These are phyloP conservation scores for Amylocystis lapponica DNA, from an alignment of 768 basidiomycete species.

Conservation along the genomic window DNA sequence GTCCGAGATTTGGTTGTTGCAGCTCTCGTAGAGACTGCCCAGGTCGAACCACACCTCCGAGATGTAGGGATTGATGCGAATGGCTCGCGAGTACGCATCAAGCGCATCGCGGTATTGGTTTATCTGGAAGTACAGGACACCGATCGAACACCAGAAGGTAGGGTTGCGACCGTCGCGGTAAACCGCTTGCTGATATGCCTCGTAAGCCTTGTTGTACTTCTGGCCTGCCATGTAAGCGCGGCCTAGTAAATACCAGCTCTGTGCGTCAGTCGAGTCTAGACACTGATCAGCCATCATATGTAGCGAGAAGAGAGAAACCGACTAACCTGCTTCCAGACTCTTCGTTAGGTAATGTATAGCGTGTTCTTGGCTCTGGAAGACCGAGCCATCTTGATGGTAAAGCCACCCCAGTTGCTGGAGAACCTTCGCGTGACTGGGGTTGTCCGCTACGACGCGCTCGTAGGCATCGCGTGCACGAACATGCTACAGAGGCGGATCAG, in stretches of 20 bases:
- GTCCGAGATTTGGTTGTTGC: conserved; percentile 98
- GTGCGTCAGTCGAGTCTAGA: conserved; percentile 88
- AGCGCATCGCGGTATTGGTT: conserved; percentile 99
- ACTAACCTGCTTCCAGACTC: conserved; percentile 88
- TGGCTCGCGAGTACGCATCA: conserved; percentile 97
- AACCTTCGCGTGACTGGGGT: conserved; percentile 93
- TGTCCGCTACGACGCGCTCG: conserved; percentile 89
- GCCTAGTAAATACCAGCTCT: conserved; percentile 98
- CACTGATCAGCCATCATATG: neutral
- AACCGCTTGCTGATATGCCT: conserved; percentile 98
- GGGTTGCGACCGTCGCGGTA: conserved; percentile 99
- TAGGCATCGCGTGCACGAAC: conserved; percentile 90
- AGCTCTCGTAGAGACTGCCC: conserved; percentile 93
- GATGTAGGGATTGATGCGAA: conserved; percentile 98
- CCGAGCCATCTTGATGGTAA: conserved; percentile 91
- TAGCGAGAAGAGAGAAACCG: neutral
- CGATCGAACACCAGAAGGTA: conserved; percentile 99
- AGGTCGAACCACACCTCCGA: conserved; percentile 95
- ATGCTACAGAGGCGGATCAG: conserved; percentile 46
- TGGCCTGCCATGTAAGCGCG: conserved; percentile 98
- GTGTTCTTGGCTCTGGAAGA: conserved; percentile 93
- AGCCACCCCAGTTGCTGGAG: conserved; percentile 97
- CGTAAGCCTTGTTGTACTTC: conserved; percentile 99
- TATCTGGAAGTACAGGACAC: conserved; percentile 98
- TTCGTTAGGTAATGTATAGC: conserved; percentile 93